Evolutionary conservation across 2,329 filamentous ascomycete genomes (phyloP).

Genomic region (Calonectria leucothoes): DNA sequence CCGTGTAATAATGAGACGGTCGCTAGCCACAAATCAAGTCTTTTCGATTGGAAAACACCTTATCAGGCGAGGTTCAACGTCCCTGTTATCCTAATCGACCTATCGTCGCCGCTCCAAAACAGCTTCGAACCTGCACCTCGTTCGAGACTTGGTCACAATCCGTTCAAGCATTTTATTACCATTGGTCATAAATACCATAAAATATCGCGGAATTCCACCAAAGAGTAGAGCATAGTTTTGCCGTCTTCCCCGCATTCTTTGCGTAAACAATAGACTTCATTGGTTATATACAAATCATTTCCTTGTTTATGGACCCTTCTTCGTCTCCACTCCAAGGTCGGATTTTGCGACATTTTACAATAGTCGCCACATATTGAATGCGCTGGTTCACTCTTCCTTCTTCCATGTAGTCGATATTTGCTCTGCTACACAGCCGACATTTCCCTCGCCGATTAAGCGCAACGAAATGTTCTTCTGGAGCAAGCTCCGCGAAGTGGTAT

Average conservation of each 20-base stretch:
- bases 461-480: constrained; percentile 9
- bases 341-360: background rate
- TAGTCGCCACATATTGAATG: too few species aligned
- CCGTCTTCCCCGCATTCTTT: too few species aligned
- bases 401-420: background rate
- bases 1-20: background rate
- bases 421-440: background rate
- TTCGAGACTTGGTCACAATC: background rate
- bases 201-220: too few species aligned
- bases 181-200: background rate
- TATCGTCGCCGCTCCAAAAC: background rate
- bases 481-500: constrained; percentile 18
- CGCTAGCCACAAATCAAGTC: background rate
- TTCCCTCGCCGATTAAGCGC: too few species aligned
- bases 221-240: too few species aligned
- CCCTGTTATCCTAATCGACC: background rate
- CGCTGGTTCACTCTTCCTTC: background rate
- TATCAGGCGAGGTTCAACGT: background rate
- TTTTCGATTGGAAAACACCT: background rate
- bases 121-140: background rate
- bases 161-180: background rate
- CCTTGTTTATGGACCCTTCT: too few species aligned
- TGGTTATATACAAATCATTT: too few species aligned
- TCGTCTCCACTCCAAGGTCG: too few species aligned
- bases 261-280: too few species aligned